Evolutionary conservation across 139 green algal species (phyloP).

Genomic region (Ettlia oleoabundans): DNA sequence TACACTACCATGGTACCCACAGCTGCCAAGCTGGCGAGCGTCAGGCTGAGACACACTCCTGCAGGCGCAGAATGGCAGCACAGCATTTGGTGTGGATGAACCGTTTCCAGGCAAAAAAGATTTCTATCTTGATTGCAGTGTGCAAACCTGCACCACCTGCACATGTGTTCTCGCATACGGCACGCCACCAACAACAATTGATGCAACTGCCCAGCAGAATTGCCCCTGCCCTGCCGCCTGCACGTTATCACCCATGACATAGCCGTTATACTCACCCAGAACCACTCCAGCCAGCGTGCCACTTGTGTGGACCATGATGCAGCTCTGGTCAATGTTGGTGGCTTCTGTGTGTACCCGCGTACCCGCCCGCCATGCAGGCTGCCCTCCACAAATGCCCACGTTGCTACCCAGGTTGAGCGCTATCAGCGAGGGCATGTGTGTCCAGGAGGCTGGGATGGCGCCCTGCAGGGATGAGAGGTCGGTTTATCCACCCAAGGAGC

Average conservation of each 20-base stretch:
- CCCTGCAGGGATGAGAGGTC: no score
- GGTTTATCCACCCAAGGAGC: no score
- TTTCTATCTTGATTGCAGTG: not conserved
- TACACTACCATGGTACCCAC: not conserved
- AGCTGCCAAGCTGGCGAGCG: constrained; percentile 11
- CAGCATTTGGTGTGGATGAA: no score
- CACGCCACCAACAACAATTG: not conserved
- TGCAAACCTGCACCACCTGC: no score
- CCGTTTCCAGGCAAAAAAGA: no score
- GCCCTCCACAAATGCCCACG: constrained; percentile 12
- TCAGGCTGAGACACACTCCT: constrained; percentile 3
- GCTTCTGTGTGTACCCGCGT: not conserved
- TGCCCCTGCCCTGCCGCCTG: not conserved
- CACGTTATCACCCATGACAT: not conserved
- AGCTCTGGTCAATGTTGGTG: constrained; percentile 33
- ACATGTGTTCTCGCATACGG: no score
- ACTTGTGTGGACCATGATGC: constrained; percentile 5
- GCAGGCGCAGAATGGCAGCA: not conserved
- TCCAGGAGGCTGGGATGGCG: constrained; percentile 7
- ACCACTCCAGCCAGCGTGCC: not conserved
- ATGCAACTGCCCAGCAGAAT: not conserved
- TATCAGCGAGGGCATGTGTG: constrained; percentile 6
- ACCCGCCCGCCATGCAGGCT: not conserved
- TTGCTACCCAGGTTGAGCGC: constrained; percentile 25
- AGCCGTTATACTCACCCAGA: not conserved